Evolutionary conservation across 2,329 filamentous ascomycete species (phyloP), one percentile per base, ranked within the genome.

Genomic region (Pseudocercospora macadamiae): DNA sequence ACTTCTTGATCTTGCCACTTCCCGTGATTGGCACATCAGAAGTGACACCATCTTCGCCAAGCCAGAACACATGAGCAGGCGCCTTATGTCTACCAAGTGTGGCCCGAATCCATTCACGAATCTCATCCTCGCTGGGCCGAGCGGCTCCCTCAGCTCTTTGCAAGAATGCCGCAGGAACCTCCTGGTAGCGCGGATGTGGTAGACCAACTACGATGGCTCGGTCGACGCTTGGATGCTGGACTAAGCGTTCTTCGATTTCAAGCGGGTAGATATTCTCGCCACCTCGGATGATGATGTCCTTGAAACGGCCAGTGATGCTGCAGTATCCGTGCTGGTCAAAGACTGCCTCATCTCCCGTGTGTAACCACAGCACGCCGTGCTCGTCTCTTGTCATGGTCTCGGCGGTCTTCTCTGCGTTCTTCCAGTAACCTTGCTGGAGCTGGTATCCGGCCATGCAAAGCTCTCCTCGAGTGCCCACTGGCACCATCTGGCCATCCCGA

Each of bases 381-480:
- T 61, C 53, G 26, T 66, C 62, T 51, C 87, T 85, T 5, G 87
- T 79, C 42, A 90, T 83, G 63, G 89, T 82, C 67, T 93, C 89
- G 0, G 81, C 83, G 1, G 89, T 93, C 80, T 90, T 92, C 68
- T 86, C 84, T 34, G 83, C 82, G 72, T 91, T 91, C 67, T 89
- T 76, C 80, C 81, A 84, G 69, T 84, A 84, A 10, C 82, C 82
- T 49, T 77, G 81, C 69, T 88, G 89, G 5, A 93, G 77, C 73
- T 91, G 88, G 72, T 91, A 93, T 0, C 90, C 90, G 0, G 87
- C 83, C 52, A 92, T 90, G 73, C 88, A 91, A 16, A 93, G 81
- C 76, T 93, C 90, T 14, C 89, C 90, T 5, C 84, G 79, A 18
- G 79, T 74, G 23, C 89, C 89, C 3, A 90, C 73, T 0, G 87